A percentile compares a stretch with the other conserved stretches of the same genome.
phyloP scores from a whole-genome alignment of 2,329 filamentous ascomycete genomes.

The Sporothrix luriei region DNA sequence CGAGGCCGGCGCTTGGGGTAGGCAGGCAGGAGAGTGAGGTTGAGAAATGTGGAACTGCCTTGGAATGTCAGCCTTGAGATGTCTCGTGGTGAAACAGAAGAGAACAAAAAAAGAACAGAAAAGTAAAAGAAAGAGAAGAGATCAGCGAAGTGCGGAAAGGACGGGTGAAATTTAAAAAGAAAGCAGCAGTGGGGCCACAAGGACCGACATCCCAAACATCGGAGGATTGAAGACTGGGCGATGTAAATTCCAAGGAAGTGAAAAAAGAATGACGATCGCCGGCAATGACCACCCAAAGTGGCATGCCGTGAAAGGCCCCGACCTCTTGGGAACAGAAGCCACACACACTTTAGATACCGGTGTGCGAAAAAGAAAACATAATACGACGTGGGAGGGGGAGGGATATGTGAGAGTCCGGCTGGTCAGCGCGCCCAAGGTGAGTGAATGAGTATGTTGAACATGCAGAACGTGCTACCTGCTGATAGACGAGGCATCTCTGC shows the following conservation, averaged over 20 bases:
- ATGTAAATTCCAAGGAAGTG: slow-evolving; percentile 5
- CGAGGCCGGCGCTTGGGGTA: not conserved
- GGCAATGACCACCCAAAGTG: slow-evolving; percentile 8
- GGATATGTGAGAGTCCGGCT: too few species aligned
- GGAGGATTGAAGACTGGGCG: not conserved
- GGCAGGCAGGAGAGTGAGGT: not conserved
- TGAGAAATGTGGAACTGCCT: not conserved
- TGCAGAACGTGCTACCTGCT: too few species aligned
- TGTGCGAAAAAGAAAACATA: slow-evolving; percentile 14
- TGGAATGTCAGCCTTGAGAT: slow-evolving; percentile 1
- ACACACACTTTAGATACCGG: slow-evolving; percentile 9
- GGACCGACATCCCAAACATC: not conserved
- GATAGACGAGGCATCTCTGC: not conserved
- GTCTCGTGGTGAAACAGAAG: slow-evolving; percentile 16
- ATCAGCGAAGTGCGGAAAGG: not conserved
- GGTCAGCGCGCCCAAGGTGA: too few species aligned
- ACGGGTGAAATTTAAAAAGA: not conserved
- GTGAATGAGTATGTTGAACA: too few species aligned
- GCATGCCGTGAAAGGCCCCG: not conserved
- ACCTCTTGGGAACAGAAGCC: not conserved
- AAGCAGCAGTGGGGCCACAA: not conserved
- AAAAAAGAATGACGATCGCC: slow-evolving; percentile 3
- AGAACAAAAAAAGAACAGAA: not conserved
- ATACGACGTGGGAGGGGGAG: not conserved
- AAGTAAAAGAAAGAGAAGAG: not conserved